Base-by-base conservation (phyloP, 2,329 filamentous ascomycete species). In the Exophiala spinifera region DNA sequence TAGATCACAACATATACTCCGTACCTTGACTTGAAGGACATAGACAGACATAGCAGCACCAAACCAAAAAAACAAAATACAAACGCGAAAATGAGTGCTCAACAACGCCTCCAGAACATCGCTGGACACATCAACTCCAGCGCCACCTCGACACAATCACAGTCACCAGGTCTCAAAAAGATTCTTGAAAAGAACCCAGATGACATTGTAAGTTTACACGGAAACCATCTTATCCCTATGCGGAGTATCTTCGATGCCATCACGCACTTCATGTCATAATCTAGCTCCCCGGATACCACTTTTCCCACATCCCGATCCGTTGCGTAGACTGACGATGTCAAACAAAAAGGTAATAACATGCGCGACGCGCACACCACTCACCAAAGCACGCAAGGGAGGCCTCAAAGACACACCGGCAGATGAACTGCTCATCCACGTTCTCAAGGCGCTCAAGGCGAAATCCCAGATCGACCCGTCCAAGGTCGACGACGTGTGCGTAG, bases 351-450 rank as follows among this genome's bases (percentile, higher is more conserved):
- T 99, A 66, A 85, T 99, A 60, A 97, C 92, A 57, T 89, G 88
- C 63, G 89, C 88, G 63, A 88, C 96, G 67, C 90, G 94, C 66
- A 95, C 90, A 15, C 83, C 94, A 66, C 85, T 97, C 73, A 96
- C 91, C 62, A 95, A 90, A 74, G 92, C 91, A 64, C 90, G 91
- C 66, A 91, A 91, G 76, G 94, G 94, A 64, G 88, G 85, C 47
- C 94, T 99, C 81, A 97, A 97, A 79, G 92, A 97, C 75, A 97
- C 92, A 7, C 80, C 84, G 49, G 88, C 88, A 3, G 83, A 90
- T 39, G 92, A 97, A 72, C 79, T 97, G 59, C 84, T 97, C 66
- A 84, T 85, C 49, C 90, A 89, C 65, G 85, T 90, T 45, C 86
- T 97, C 74, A 87, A 85, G 73, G 85, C 85, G 55, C 77, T 97